Evolutionary conservation across 208 protist genomes (phyloP).

Genomic region (Trypanosoma rangeli): DNA sequence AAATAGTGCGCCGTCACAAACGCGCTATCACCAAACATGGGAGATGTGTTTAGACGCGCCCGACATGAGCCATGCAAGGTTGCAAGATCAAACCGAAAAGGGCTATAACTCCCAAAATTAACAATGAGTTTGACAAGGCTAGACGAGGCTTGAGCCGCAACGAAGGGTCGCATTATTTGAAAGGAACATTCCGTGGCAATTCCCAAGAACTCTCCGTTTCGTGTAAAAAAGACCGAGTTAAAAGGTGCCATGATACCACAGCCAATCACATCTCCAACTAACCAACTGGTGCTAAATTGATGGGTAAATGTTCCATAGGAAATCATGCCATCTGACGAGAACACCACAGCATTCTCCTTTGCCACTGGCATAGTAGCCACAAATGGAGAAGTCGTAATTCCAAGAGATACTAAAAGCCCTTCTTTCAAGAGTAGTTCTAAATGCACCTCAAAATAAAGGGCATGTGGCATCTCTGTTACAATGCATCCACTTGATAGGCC

Average conservation of each 20-base stretch:
- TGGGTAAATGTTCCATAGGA: constrained; percentile 16
- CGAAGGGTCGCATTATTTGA: constrained; percentile 61
- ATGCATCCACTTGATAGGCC: constrained; percentile 70
- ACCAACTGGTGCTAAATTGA: constrained; percentile 57
- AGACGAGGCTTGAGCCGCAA: constrained; percentile 48
- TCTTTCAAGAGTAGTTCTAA: constrained; percentile 63
- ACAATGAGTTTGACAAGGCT: constrained; percentile 82
- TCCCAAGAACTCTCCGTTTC: constrained; percentile 85
- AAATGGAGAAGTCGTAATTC: constrained; percentile 53
- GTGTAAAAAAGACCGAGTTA: constrained; percentile 87
- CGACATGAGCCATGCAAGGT: constrained; percentile 73
- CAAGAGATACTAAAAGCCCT: constrained; percentile 49
- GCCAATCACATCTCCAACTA: constrained; percentile 79
- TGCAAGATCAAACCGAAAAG: constrained; percentile 83
- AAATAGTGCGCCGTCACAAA: constrained; percentile 78
- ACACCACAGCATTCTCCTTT: constrained; percentile 45
- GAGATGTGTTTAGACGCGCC: constrained; percentile 43
- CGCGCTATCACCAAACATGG: constrained; percentile 58
- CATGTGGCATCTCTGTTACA: constrained; percentile 72
- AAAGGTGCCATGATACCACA: constrained; percentile 78
- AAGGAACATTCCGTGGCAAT: constrained; percentile 56
- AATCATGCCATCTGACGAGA: constrained; percentile 59
- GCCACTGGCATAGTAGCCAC: constrained; percentile 38
- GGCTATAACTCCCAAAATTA: constrained; percentile 82
- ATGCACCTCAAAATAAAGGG: constrained; percentile 86